Base-by-base conservation (phyloP, 352 stramenopile species). In the Phytopythium delawarense region DNA sequence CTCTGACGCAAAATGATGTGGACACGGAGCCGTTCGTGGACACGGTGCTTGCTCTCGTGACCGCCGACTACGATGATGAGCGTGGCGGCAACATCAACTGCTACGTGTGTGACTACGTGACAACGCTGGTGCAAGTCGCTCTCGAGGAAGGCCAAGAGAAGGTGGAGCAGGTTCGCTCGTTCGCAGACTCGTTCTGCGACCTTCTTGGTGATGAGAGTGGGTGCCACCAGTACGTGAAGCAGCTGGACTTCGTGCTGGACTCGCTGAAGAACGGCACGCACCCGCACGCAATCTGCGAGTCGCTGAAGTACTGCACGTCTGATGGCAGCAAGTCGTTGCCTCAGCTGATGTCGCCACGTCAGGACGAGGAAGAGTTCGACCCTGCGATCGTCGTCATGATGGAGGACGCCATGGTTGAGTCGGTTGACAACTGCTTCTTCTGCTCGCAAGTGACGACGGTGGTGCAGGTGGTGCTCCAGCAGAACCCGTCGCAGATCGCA, bases 361-460 rank as follows among this genome's bases (percentile, higher is more conserved):
- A 34, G 13, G 62, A 68, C 42, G 40, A 79, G 15, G 66, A 60
- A 8, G 15, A 59, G 16, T 80, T 67, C 21, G 60, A 77, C 46
- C 66, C 65, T 23, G 35, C 57, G 7, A 40, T 83, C 16, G 66
- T 78, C 11, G 48, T 73, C 62, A 62, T 69, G 59, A 63, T 80
- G 49, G 70, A 76, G 32, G 61, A 81, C 15, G 67, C 69, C 7
- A 75, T 85, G 59, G 52, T 69, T 45, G 34, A 61, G 7, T 68
- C 74, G 15, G 62, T 76, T 45, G 69, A 88, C 54, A 62, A 59
- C 0, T 92, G 83, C 59, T 89, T 89, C 58, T 81, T 90, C 59
- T 92, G 83, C 69, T 86, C 75, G n/a, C 74, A 90, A 75, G 59
- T 89, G 34, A 69, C 79, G 18, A 78, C 63, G 4, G 48, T 88